Conservation (phyloP, 2,329 filamentous ascomycete genomes). For the Fusarium sp. region DNA sequence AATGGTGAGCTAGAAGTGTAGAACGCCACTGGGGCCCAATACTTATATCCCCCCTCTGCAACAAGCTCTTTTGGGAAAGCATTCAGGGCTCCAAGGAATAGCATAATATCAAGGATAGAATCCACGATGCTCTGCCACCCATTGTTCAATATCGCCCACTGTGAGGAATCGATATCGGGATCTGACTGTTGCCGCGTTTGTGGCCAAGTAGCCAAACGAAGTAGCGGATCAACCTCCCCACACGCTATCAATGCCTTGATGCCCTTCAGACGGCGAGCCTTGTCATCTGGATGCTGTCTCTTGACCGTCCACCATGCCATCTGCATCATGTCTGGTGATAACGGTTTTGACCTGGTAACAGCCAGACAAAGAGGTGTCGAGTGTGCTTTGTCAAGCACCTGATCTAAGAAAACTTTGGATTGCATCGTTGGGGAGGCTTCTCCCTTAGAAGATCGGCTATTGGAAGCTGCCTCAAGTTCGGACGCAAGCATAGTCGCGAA, state of each 20-base stretch:
- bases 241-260: constrained; percentile 15
- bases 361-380: accelerated
- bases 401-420: not conserved
- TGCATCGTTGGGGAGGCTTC: not conserved
- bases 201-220: not conserved
- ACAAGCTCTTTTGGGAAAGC: not conserved
- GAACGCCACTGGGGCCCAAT: constrained; percentile 1
- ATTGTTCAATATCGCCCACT: not conserved
- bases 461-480: accelerated
- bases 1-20: accelerated
- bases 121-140: not conserved
- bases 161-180: accelerated
- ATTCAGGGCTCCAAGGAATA: not conserved
- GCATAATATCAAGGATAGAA: not conserved
- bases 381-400: not conserved
- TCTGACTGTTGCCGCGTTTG: not conserved
- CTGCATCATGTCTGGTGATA: constrained; percentile 7
- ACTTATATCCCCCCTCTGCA: accelerated
- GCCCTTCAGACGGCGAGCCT: not conserved
- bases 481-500: not conserved
- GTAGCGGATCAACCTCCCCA: not conserved
- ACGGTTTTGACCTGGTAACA: accelerated
- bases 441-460: not conserved
- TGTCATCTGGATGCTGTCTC: accelerated
- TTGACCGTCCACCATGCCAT: not conserved